Percentiles rank a stretch among this genome's conserved stretches.
Conservation (phyloP, 2,329 filamentous ascomycete species). For the Monosporascus sp. region DNA sequence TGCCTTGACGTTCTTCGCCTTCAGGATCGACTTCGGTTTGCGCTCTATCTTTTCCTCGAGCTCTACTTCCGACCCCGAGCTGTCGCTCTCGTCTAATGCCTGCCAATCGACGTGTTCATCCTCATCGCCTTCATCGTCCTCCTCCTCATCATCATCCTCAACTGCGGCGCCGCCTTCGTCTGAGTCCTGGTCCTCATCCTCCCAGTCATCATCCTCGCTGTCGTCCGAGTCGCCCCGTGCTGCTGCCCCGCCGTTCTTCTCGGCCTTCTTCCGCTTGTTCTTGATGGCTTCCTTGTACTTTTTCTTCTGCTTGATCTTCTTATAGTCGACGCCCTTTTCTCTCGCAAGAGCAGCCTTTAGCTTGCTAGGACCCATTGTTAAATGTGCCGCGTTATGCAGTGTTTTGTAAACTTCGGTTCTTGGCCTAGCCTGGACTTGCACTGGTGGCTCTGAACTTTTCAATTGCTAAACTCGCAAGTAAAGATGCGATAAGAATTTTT, state of each 20-base stretch:
- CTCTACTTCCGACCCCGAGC: conserved; percentile 67
- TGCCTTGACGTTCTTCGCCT: conserved; percentile 35
- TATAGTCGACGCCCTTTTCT: conserved; percentile 23
- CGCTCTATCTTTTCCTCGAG: conserved; percentile 66
- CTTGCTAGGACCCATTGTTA: conserved; percentile 22
- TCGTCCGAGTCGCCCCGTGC: conserved; percentile 5
- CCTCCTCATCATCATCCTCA: conserved; percentile 12
- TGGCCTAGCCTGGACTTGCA: not conserved
- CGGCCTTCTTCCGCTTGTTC: conserved; percentile 14
- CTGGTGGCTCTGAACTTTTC: not conserved
- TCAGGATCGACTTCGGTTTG: conserved; percentile 36
- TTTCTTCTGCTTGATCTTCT: conserved; percentile 25
- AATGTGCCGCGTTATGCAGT: not conserved
- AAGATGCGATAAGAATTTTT: not conserved
- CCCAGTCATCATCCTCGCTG: conserved; percentile 11
- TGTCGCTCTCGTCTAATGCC: conserved; percentile 56
- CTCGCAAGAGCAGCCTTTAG: conserved; percentile 22
- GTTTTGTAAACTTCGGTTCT: not conserved
- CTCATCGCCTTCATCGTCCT: conserved; percentile 19
- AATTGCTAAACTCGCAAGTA: not conserved
- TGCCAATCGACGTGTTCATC: conserved; percentile 44
- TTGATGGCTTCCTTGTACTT: conserved; percentile 21
- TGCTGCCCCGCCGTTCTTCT: conserved; percentile 13
- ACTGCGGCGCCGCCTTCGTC: conserved; percentile 6
- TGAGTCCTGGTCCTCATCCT: conserved; percentile 14